phyloP scores from a whole-genome alignment of 805 yeast species.

The Teunomyces gatunensis region DNA sequence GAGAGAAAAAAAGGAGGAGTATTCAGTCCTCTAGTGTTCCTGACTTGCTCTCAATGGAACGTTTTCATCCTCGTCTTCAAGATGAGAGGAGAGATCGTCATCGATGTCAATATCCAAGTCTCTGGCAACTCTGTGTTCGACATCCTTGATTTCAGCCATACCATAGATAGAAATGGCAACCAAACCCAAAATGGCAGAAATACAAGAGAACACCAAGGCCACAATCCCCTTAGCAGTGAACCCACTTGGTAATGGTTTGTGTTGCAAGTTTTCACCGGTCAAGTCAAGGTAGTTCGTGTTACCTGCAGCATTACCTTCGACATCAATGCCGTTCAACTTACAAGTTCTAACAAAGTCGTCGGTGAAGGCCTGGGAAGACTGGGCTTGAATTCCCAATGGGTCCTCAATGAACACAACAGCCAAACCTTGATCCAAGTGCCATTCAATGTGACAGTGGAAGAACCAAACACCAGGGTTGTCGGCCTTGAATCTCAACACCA shows the following conservation, averaged over 20 bases:
- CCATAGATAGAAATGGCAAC: slow-evolving; percentile 79
- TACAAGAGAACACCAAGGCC: slow-evolving; percentile 85
- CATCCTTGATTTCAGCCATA: slow-evolving; percentile 71
- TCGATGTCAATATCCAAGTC: slow-evolving; percentile 50
- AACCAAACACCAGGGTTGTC: slow-evolving; percentile 98
- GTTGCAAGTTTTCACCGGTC: slow-evolving; percentile 72
- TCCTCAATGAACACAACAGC: slow-evolving; percentile 81
- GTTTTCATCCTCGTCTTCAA: slow-evolving; percentile 15
- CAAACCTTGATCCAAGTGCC: slow-evolving; percentile 96
- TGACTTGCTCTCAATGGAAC: slow-evolving; percentile 8
- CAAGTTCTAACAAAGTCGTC: slow-evolving; percentile 63
- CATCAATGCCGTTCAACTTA: slow-evolving; percentile 48
- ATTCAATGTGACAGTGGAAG: slow-evolving; percentile 98
- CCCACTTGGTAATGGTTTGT: slow-evolving; percentile 68
- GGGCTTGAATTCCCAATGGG: slow-evolving; percentile 63
- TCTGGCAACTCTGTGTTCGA: slow-evolving; percentile 60
- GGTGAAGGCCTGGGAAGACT: slow-evolving; percentile 52
- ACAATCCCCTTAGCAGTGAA: slow-evolving; percentile 95
- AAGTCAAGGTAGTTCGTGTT: slow-evolving; percentile 66
- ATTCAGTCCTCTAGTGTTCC: background rate
- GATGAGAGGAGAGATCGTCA: slow-evolving; percentile 14
- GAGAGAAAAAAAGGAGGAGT: too few species aligned
- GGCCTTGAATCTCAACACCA: slow-evolving; percentile 84
- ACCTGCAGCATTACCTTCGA: slow-evolving; percentile 87
- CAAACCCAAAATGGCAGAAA: slow-evolving; percentile 84